Conservation (phyloP, 352 stramenopile genomes). For the Phytophthora megakarya region DNA sequence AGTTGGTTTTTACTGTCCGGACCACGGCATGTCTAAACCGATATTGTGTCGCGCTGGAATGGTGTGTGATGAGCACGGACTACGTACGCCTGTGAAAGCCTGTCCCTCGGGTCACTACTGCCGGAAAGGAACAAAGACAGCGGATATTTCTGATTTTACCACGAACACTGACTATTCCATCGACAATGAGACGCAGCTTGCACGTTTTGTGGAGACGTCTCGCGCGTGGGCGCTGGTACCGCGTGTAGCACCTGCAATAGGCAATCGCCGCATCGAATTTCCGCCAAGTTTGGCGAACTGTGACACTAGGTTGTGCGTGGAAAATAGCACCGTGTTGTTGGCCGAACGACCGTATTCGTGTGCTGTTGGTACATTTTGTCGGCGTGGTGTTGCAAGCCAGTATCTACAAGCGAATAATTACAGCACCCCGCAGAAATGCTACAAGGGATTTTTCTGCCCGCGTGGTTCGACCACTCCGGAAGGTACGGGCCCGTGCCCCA, state of each 20-base stretch:
- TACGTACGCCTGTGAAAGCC: slow-evolving; percentile 72
- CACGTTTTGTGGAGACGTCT: slow-evolving; percentile 54
- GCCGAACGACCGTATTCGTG: slow-evolving; percentile 95
- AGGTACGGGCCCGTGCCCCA: slow-evolving; percentile 93
- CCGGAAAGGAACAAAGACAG: slow-evolving; percentile 91
- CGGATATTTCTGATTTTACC: slow-evolving; percentile 65
- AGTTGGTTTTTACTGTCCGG: slow-evolving; percentile 94
- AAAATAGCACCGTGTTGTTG: slow-evolving; percentile 50
- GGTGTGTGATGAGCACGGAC: slow-evolving; percentile 92
- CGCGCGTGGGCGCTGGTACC: slow-evolving; percentile 57
- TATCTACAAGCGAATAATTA: slow-evolving; percentile 87
- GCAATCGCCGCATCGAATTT: slow-evolving; percentile 66
- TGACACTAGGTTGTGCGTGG: slow-evolving; percentile 54
- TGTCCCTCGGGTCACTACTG: slow-evolving; percentile 96
- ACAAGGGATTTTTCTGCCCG: slow-evolving; percentile 96
- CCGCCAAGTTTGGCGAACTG: slow-evolving; percentile 57
- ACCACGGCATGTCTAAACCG: slow-evolving; percentile 89
- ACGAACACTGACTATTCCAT: slow-evolving; percentile 60
- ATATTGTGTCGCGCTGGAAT: slow-evolving; percentile 91
- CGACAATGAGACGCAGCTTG: slow-evolving; percentile 69
- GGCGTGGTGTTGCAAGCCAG: slow-evolving; percentile 77
- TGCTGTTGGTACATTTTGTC: slow-evolving; percentile 93
- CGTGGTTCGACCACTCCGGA: slow-evolving; percentile 91
- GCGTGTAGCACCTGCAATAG: slow-evolving; percentile 52
- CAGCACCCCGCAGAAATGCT: slow-evolving; percentile 94